Conservation (phyloP, 805 yeast genomes). For the Kluyveromyces wickerhamii region DNA sequence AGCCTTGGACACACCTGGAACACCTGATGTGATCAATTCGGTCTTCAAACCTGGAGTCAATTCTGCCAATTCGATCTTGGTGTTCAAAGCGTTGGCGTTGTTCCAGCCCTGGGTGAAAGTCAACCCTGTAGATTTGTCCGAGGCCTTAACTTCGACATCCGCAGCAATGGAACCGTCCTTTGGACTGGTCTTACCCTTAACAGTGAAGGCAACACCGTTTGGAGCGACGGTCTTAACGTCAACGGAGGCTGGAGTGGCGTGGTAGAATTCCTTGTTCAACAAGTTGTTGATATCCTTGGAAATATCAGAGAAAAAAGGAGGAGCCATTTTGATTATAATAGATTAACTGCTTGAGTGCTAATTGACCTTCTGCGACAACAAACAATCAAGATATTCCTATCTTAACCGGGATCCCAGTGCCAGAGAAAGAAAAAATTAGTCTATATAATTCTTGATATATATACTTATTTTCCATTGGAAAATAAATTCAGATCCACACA, state of each 20-base stretch:
- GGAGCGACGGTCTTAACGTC: conserved; percentile 92
- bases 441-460: too few relatives aligned
- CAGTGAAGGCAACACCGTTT: conserved; percentile 90
- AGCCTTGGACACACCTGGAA: conserved; percentile 79
- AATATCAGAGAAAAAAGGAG: conserved; percentile 89
- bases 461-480: too few relatives aligned
- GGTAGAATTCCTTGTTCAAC: conserved; percentile 88
- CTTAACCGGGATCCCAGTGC: too few relatives aligned
- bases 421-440: too few relatives aligned
- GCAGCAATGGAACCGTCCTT: conserved; percentile 80
- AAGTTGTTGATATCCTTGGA: conserved; percentile 89
- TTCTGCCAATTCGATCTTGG: conserved; percentile 89
- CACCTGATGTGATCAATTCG: conserved; percentile 78
- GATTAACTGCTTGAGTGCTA: too few relatives aligned
- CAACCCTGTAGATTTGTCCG: conserved; percentile 88
- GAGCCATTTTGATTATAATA: conserved; percentile 47
- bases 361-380: too few relatives aligned
- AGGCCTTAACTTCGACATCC: conserved; percentile 81
- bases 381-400: too few relatives aligned
- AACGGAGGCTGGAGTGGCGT: conserved; percentile 75
- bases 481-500: too few relatives aligned
- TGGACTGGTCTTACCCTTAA: conserved; percentile 79
- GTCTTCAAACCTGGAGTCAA: conserved; percentile 93
- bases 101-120: conserved; percentile 97
- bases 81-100: conserved; percentile 82